A percentile compares a stretch with the other conserved stretches of the same genome.
Evolutionary conservation across 495 filamentous ascomycete genomes (phyloP).

Genomic region (Penicillium soppii): DNA sequence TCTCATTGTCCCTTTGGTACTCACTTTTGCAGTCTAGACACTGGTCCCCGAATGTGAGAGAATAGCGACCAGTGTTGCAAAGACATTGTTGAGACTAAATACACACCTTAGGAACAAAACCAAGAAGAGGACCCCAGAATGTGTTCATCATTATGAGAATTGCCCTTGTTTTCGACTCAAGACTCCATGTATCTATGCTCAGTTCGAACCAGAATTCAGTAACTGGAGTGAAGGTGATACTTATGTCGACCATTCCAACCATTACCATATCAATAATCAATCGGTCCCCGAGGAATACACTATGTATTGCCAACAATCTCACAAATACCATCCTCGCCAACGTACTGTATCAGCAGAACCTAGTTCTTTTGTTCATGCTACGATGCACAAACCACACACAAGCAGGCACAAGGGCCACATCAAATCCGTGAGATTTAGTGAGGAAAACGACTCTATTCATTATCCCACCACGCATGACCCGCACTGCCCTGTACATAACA

Average conservation of each 20-base stretch:
- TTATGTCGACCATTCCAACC: no score
- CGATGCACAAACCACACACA: neutral
- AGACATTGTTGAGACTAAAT: no score
- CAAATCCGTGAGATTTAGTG: slow-evolving; percentile 1
- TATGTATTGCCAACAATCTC: no score
- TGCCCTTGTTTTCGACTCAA: no score
- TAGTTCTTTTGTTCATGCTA: neutral
- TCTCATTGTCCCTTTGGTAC: neutral
- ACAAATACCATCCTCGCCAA: neutral
- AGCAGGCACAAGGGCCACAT: neutral
- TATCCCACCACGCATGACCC: neutral
- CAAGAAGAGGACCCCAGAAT: no score
- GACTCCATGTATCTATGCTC: no score
- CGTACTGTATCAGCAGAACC: neutral
- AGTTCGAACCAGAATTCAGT: no score
- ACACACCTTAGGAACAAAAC: no score
- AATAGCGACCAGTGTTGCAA: no score
- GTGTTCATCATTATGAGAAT: no score
- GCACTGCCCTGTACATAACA: neutral
- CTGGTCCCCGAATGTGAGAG: neutral
- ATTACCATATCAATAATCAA: neutral
- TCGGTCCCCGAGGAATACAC: neutral
- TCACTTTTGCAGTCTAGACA: neutral
- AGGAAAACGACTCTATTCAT: neutral
- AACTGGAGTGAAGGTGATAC: no score